Evolutionary conservation across 1,139 yeast genomes (phyloP).

Genomic region (Taiozyma sp.): DNA sequence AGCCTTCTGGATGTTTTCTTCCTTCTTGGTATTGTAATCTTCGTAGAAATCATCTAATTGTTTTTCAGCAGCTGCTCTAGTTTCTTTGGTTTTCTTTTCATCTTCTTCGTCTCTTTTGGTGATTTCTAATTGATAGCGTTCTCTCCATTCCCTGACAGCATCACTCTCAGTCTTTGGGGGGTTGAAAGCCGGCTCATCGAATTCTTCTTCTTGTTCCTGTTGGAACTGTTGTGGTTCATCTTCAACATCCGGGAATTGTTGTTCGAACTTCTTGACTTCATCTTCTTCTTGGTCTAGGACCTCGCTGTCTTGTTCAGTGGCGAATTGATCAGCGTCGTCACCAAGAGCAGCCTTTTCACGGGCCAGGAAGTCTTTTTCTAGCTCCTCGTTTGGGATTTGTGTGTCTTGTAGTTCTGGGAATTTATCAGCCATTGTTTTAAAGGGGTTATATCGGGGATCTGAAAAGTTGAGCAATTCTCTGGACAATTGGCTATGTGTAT

Average conservation of each 20-base stretch:
- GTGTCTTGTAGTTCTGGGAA: constrained; percentile 71
- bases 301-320: constrained; percentile 58
- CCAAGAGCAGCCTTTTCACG: constrained; percentile 86
- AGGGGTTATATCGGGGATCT: constrained; percentile 4
- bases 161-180: constrained; percentile 32
- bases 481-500: background rate
- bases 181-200: constrained; percentile 24
- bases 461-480: background rate
- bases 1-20: constrained; percentile 59
- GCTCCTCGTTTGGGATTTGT: constrained; percentile 32
- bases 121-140: constrained; percentile 77
- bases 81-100: constrained; percentile 57
- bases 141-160: constrained; percentile 74
- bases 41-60: constrained; percentile 93
- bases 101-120: constrained; percentile 75
- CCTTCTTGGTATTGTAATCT: constrained; percentile 83
- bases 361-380: constrained; percentile 60
- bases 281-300: constrained; percentile 48
- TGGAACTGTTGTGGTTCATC: constrained; percentile 12
- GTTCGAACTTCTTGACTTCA: constrained; percentile 60
- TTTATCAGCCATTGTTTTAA: constrained; percentile 63
- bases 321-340: constrained; percentile 58
- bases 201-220: constrained; percentile 28
- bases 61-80: constrained; percentile 73
- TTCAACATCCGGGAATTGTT: constrained; percentile 62